Conservation (phyloP, 164 flowering plant genomes). For the Aristolochia contorta region DNA sequence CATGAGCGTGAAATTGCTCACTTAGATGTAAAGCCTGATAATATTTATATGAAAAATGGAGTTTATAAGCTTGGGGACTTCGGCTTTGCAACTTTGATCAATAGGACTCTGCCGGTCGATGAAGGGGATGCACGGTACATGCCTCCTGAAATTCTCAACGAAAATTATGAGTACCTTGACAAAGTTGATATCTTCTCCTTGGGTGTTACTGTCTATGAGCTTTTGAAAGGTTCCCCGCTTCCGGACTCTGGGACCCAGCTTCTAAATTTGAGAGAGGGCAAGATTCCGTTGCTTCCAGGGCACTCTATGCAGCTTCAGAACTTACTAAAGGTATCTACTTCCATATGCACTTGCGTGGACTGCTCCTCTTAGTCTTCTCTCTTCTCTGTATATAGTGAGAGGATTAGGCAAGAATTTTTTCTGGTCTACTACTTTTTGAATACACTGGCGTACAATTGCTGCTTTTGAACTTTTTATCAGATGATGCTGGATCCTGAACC, state of each 20-base stretch:
- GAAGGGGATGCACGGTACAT: conserved; percentile 97
- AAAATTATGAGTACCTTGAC: conserved; percentile 70
- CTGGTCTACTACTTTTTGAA: background rate
- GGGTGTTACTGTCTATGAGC: conserved; percentile 77
- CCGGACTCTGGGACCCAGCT: conserved; percentile 64
- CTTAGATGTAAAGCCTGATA: conserved; percentile 86
- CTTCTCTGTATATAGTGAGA: background rate
- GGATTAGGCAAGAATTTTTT: background rate
- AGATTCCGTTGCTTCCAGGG: conserved; percentile 82
- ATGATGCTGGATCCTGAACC: conserved; percentile 90
- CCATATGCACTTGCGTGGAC: background rate
- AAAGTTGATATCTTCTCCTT: conserved; percentile 88
- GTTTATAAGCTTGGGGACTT: conserved; percentile 93
- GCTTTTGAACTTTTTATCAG: conserved; percentile 23
- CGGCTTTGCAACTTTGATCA: conserved; percentile 80
- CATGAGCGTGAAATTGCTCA: conserved; percentile 81
- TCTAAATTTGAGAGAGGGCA: conserved; percentile 61
- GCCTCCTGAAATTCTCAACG: conserved; percentile 92
- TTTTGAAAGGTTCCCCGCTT: conserved; percentile 62
- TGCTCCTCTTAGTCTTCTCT: too few relatives aligned
- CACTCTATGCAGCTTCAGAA: conserved; percentile 77
- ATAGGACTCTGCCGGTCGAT: conserved; percentile 72
- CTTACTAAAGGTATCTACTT: conserved; percentile 60
- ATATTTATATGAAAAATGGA: conserved; percentile 83
- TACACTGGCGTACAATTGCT: background rate